phyloP scores from a whole-genome alignment of 306 rosid species.

The Medicago ruthenica region DNA sequence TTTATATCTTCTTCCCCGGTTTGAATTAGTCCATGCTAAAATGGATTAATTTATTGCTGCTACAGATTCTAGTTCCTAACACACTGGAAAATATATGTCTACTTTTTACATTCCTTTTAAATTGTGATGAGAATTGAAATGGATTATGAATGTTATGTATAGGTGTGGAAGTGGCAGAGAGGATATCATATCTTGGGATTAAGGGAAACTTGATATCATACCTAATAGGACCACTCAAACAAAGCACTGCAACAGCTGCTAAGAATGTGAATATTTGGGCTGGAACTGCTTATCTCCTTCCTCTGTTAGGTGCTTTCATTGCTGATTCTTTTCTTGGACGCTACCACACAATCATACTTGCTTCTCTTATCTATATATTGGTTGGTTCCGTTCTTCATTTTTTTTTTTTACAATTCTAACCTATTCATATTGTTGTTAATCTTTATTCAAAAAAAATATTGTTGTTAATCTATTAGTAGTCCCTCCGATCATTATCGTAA shows the following conservation, averaged over 20 bases:
- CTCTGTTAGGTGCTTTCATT: slow-evolving; percentile 56
- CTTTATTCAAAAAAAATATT: neutral
- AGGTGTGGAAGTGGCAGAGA: slow-evolving; percentile 64
- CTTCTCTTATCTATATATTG: slow-evolving; percentile 60
- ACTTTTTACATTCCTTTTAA: too few relatives aligned
- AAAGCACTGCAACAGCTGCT: slow-evolving; percentile 60
- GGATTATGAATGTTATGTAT: neutral
- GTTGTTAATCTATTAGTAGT: too few relatives aligned
- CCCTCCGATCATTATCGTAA: too few relatives aligned
- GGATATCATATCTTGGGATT: slow-evolving; percentile 57
- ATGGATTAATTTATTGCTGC: too few relatives aligned
- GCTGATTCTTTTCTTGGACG: slow-evolving; percentile 69
- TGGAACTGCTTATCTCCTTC: slow-evolving; percentile 58
- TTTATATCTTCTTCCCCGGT: too few relatives aligned
- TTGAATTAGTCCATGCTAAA: too few relatives aligned
- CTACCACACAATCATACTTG: slow-evolving; percentile 53
- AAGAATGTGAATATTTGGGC: slow-evolving; percentile 58
- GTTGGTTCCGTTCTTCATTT: slow-evolving; percentile 4
- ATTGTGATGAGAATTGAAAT: neutral
- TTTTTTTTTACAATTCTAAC: too few relatives aligned
- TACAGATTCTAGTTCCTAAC: too few relatives aligned
- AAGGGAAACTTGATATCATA: slow-evolving; percentile 54
- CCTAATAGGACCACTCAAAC: slow-evolving; percentile 58
- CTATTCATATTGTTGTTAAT: too few relatives aligned
- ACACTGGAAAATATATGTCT: too few relatives aligned